Evolutionary conservation across 345 rosid genomes (phyloP).

Genomic region (Cardamine chenopodiifolia): DNA sequence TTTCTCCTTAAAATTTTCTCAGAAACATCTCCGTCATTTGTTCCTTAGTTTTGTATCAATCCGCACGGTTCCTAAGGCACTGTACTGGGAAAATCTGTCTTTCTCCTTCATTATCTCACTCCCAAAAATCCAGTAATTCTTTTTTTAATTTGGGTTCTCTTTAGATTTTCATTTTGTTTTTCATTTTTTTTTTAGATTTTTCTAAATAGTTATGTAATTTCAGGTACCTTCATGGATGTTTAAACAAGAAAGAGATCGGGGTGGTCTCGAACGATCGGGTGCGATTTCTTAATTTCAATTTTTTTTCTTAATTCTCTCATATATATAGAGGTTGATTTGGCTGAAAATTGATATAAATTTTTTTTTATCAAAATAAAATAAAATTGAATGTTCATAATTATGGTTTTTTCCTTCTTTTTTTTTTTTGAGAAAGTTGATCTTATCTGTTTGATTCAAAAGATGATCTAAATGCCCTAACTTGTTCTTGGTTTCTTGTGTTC

Average conservation of each 20-base stretch:
- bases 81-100: slow-evolving; percentile 32
- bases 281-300: background rate
- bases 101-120: slow-evolving; percentile 28
- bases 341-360: too few species aligned
- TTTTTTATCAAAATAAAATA: too few species aligned
- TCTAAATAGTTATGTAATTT: background rate
- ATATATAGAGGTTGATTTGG: too few species aligned
- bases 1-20: slow-evolving; percentile 1
- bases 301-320: background rate
- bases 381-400: background rate
- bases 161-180: background rate
- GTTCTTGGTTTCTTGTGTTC: slow-evolving; percentile 11
- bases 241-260: background rate
- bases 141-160: background rate
- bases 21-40: slow-evolving; percentile 42
- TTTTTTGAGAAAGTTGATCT: background rate
- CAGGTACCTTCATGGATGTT: slow-evolving; percentile 22
- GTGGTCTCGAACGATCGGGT: slow-evolving; percentile 6
- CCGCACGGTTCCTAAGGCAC: slow-evolving; percentile 39
- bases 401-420: background rate
- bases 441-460: background rate
- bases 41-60: slow-evolving; percentile 32
- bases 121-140: slow-evolving; percentile 26
- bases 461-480: background rate
- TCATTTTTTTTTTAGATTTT: background rate